Evolutionary conservation across 2,329 filamentous ascomycete genomes (phyloP).

Genomic region (Calonectria pteridis): DNA sequence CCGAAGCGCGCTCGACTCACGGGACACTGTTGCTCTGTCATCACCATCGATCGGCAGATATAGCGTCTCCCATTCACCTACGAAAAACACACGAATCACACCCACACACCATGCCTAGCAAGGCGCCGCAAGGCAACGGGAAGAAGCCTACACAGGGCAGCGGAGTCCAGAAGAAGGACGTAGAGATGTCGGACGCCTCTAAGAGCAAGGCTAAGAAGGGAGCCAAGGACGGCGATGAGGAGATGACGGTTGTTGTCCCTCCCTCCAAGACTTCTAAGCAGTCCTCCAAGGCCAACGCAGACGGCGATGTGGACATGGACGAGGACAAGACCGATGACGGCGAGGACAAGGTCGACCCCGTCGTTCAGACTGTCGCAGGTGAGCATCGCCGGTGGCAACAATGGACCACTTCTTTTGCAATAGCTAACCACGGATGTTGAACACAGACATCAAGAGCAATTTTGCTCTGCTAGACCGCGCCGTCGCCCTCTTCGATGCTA

Average conservation of each 20-base stretch:
- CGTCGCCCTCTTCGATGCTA: conserved; percentile 91
- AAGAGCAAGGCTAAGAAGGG: conserved; percentile 76
- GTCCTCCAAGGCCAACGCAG: conserved; percentile 70
- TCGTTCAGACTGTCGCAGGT: conserved; percentile 72
- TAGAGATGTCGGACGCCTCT: conserved; percentile 77
- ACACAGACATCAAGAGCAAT: conserved; percentile 91
- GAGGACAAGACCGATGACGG: conserved; percentile 65
- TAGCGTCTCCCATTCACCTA: conserved; percentile 13
- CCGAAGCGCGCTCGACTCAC: conserved; percentile 44
- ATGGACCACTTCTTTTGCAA: conserved; percentile 7
- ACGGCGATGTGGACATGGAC: conserved; percentile 80
- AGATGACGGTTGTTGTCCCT: conserved; percentile 86
- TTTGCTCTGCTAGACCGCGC: conserved; percentile 92
- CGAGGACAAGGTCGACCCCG: conserved; percentile 71
- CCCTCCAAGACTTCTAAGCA: conserved; percentile 75
- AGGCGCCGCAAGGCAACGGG: conserved; percentile 79
- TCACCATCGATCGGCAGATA: conserved; percentile 34
- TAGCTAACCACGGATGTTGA: conserved; percentile 35
- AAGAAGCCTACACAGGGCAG: conserved; percentile 76
- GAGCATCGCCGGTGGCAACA: conserved; percentile 42
- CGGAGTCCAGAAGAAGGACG: conserved; percentile 72
- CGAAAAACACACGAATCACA: conserved; percentile 26
- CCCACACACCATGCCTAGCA: conserved; percentile 71
- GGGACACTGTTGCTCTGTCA: conserved; percentile 33
- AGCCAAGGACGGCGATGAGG: conserved; percentile 76